phyloP scores from a whole-genome alignment of 1,139 yeast genomes.

The Wickerhamomyces sp. region DNA sequence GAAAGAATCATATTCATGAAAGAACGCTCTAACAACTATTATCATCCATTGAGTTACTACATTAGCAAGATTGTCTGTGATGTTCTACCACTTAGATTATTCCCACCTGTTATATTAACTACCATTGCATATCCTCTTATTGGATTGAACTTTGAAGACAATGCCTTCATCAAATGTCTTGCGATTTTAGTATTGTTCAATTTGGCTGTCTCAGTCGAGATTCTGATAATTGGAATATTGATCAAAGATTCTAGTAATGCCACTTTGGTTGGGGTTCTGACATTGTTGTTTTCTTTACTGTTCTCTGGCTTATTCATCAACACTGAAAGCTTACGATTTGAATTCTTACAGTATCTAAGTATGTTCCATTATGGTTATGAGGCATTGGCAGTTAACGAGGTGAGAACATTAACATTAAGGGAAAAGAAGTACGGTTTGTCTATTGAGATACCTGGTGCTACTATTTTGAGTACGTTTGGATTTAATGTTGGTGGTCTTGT shows the following conservation, averaged over 20 bases:
- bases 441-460: conserved; percentile 98
- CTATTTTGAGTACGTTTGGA: conserved; percentile 91
- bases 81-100: conserved; percentile 78
- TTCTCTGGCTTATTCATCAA: conserved; percentile 94
- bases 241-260: conserved; percentile 93
- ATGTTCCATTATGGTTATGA: conserved; percentile 96
- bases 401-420: conserved; percentile 75
- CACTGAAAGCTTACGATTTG: conserved; percentile 48
- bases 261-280: conserved; percentile 79
- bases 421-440: conserved; percentile 91
- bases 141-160: conserved; percentile 75
- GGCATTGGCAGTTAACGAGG: conserved; percentile 88
- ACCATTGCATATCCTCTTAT: conserved; percentile 88
- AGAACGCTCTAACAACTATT: conserved; percentile 92
- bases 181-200: conserved; percentile 75
- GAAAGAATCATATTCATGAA: conserved; percentile 87
- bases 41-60: conserved; percentile 81
- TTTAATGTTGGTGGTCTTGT: conserved; percentile 76
- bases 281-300: conserved; percentile 74
- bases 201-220: conserved; percentile 78
- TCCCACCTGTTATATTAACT: conserved; percentile 84
- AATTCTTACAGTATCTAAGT: conserved; percentile 80
- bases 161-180: conserved; percentile 72
- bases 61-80: conserved; percentile 84
- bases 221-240: conserved; percentile 80